Percentiles rank a stretch among this genome's conserved stretches.
Conservation (phyloP, 2,329 filamentous ascomycete species). For the Aspergillus glaucus region DNA sequence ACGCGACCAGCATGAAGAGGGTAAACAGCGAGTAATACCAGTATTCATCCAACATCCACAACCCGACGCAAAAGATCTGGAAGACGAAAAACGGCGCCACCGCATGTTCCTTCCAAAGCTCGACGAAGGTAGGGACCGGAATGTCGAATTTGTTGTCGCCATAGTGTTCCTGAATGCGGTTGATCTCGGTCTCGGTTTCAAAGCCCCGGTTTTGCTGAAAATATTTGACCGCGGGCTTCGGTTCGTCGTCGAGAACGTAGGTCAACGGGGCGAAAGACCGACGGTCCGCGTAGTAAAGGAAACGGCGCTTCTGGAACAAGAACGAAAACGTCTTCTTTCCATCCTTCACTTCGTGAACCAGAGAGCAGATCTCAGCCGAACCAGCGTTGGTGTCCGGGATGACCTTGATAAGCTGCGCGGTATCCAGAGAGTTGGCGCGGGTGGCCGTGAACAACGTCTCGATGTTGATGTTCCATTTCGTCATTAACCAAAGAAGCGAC, state of each 20-base stretch:
- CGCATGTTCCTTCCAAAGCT: constrained; percentile 96
- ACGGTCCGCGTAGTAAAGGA: constrained; percentile 69
- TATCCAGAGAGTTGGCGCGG: constrained; percentile 61
- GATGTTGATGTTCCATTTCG: constrained; percentile 93
- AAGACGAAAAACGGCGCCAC: constrained; percentile 99
- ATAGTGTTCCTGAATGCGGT: constrained; percentile 82
- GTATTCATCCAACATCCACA: constrained; percentile 99
- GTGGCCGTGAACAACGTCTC: constrained; percentile 74
- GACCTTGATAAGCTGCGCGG: constrained; percentile 85
- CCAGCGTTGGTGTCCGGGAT: constrained; percentile 86
- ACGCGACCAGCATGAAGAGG: constrained; percentile 93
- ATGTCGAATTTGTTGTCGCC: constrained; percentile 96
- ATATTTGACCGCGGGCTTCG: constrained; percentile 67
- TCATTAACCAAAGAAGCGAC: constrained; percentile 86
- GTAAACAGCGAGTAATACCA: constrained; percentile 99
- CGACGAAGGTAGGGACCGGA: constrained; percentile 87
- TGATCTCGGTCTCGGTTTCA: constrained; percentile 65
- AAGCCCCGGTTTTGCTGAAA: constrained; percentile 81
- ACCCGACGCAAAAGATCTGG: constrained; percentile 94
- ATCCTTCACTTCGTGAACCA: constrained; percentile 68
- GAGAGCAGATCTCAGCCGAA: constrained; percentile 74
- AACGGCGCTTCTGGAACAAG: constrained; percentile 95
- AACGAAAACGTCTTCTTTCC: constrained; percentile 77
- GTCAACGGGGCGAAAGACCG: constrained; percentile 73
- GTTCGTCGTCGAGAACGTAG: constrained; percentile 78